Percentiles rank a stretch among this genome's conserved stretches.
Evolutionary conservation across 345 rosid species (phyloP).

Genomic region (Melaleuca quinquenervia): DNA sequence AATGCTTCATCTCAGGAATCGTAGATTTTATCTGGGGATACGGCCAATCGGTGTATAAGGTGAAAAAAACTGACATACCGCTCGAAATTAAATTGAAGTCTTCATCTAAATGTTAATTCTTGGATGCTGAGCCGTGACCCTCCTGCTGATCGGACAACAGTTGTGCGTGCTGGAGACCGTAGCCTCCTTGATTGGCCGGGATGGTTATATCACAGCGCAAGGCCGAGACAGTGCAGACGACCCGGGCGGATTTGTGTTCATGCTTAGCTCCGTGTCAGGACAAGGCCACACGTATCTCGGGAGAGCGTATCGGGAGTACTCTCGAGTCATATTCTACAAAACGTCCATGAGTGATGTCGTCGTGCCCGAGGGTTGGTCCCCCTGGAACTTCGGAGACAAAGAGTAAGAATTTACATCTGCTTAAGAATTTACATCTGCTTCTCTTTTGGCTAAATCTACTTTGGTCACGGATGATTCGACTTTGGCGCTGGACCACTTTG

Average conservation of each 20-base stretch:
- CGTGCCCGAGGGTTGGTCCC: conserved; percentile 16
- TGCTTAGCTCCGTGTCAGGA: neutral
- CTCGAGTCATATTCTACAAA: too few relatives aligned
- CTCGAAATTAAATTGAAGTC: neutral
- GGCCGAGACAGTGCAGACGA: neutral
- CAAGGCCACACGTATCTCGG: conserved; percentile 16
- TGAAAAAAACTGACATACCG: neutral
- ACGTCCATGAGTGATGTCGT: neutral
- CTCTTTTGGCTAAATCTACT: neutral
- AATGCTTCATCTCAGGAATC: neutral
- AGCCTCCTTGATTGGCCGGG: neutral
- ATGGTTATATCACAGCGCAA: conserved; percentile 30
- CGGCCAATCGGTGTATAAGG: neutral
- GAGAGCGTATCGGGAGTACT: conserved; percentile 18
- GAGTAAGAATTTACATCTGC: neutral
- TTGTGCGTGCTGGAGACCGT: neutral
- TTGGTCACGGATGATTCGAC: neutral
- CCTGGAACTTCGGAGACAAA: conserved; percentile 1
- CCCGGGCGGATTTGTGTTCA: conserved; percentile 20
- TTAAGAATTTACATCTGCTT: neutral
- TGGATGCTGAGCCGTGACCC: neutral
- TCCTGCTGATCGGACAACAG: neutral
- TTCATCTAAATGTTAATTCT: neutral
- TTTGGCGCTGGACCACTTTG: neutral
- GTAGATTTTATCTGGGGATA: conserved; percentile 4